Evolutionary conservation across 164 flowering plant species (phyloP).

Genomic region (Stephania japonica): DNA sequence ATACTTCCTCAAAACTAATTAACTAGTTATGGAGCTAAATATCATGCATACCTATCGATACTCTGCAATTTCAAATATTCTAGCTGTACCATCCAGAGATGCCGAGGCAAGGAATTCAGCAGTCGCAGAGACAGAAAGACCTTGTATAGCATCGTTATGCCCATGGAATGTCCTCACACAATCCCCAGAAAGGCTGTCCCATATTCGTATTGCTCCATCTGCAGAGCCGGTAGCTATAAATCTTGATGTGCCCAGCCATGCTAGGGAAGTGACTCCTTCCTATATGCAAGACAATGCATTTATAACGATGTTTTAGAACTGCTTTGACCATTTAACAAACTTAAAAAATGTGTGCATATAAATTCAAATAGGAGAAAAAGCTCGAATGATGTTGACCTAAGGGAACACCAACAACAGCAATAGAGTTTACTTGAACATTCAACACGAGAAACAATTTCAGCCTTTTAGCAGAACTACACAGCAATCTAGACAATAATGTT

Average conservation of each 20-base stretch:
- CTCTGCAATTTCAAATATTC: conserved; percentile 70
- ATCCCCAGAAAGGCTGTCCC: conserved; percentile 85
- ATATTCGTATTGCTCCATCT: conserved; percentile 69
- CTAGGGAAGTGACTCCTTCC: conserved; percentile 73
- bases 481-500: not conserved
- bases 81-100: conserved; percentile 65
- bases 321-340: not conserved
- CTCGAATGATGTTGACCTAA: not conserved
- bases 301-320: not conserved
- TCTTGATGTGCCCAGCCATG: conserved; percentile 65
- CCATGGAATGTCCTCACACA: conserved; percentile 58
- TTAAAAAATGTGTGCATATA: not conserved
- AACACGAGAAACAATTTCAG: not conserved
- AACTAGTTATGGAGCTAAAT: not conserved
- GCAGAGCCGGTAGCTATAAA: conserved; percentile 65
- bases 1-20: not conserved
- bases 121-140: conserved; percentile 47
- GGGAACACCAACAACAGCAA: not conserved
- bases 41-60: conserved; percentile 23
- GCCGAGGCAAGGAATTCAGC: conserved; percentile 62
- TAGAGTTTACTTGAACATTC: no score
- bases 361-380: no score
- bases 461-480: not conserved
- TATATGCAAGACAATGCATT: conserved; percentile 20
- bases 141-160: conserved; percentile 57